Percentiles rank a stretch among this genome's conserved stretches.
These are phyloP conservation scores for Gymnopus androsaceus DNA, from an alignment of 1,284 basidiomycete species.

Conservation along the genomic window DNA sequence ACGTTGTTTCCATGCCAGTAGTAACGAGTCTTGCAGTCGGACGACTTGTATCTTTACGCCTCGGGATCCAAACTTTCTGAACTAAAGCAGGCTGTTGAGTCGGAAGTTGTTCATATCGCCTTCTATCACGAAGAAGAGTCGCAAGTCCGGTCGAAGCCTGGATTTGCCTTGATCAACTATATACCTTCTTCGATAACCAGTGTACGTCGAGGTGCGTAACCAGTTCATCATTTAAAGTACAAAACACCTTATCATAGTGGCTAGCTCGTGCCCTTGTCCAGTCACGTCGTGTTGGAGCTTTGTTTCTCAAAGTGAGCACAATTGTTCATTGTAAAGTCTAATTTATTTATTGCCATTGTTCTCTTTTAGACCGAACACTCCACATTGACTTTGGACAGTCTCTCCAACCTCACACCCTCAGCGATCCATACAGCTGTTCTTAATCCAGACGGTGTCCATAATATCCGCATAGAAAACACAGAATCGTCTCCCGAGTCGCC, in stretches of 20 bases:
- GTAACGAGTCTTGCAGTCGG: conserved; percentile 19
- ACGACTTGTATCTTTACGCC: conserved; percentile 39
- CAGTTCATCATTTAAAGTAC: too few relatives aligned
- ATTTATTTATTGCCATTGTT: conserved; percentile 30
- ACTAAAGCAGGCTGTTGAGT: conserved; percentile 39
- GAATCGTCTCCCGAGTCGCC: conserved; percentile 17
- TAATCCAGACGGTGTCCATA: conserved; percentile 33
- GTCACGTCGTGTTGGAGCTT: conserved; percentile 43
- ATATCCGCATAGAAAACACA: conserved; percentile 28
- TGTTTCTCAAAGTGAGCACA: conserved; percentile 41
- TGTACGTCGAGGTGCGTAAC: conserved; percentile 38
- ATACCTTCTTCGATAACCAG: conserved; percentile 42
- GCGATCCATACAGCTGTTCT: conserved; percentile 37
- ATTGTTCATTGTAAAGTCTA: conserved; percentile 13
- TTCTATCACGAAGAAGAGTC: conserved; percentile 40
- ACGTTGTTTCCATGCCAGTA: neutral
- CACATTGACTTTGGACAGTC: conserved; percentile 43
- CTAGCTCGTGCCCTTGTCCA: conserved; percentile 46
- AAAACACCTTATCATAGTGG: neutral
- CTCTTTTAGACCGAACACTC: conserved; percentile 41
- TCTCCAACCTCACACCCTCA: conserved; percentile 41
- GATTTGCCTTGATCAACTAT: conserved; percentile 43
- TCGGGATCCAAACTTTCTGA: conserved; percentile 41
- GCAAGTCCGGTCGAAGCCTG: conserved; percentile 30
- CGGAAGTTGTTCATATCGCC: conserved; percentile 40